Base-by-base conservation (phyloP, 805 yeast genomes). In the Cyberlindnera xylosilytica region DNA sequence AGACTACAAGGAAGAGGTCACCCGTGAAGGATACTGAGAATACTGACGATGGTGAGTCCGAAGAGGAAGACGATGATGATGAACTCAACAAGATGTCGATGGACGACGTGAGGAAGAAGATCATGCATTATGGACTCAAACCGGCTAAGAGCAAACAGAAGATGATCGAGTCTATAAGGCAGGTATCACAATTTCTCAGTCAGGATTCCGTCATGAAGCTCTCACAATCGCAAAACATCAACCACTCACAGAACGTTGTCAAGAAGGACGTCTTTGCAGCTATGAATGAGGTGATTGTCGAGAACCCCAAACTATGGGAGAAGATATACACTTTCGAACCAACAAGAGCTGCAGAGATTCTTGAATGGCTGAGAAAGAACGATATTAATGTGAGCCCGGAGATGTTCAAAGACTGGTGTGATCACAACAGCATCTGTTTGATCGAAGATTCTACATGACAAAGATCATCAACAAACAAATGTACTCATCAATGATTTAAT, bases 271-370 rank as follows among this genome's bases (percentile, higher is more conserved):
- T 55, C 9, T 56, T 52, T 26, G 24, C 49, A 10, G 46, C 27
- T 0, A 43, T 56, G 4, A 45, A 51, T 40, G 31, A 50, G 12
- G 42, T 45, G 4, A 20, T 55, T 3, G 13, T 26, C 1, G 23
- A 29, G 4, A 32, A 51, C 26, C 9, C 20, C 2, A 31, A 38
- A 13, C 20, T 58, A 4, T 38, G 45, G 44, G 57, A 52, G 26
- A 54, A 49, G 36, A 42, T 56, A 2, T 55, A 49, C 32, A 53
- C 54, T 1, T 58, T 55, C 34, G 54, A 58, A 32, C 62, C 62
- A 0, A 45, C 52, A 4, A 39, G 33, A 13, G 10, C 35, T 2
- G 6, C 32, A 6, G 43, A 34, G 16, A 22, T 49, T n/a, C 16
- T 28, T 13, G 39, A 35, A 4, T 37, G 48, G 24, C 36, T 45